These are phyloP conservation scores for Staphylotrichum tortipilum DNA, from an alignment of 495 filamentous ascomycete genomes.

Conservation along the genomic window DNA sequence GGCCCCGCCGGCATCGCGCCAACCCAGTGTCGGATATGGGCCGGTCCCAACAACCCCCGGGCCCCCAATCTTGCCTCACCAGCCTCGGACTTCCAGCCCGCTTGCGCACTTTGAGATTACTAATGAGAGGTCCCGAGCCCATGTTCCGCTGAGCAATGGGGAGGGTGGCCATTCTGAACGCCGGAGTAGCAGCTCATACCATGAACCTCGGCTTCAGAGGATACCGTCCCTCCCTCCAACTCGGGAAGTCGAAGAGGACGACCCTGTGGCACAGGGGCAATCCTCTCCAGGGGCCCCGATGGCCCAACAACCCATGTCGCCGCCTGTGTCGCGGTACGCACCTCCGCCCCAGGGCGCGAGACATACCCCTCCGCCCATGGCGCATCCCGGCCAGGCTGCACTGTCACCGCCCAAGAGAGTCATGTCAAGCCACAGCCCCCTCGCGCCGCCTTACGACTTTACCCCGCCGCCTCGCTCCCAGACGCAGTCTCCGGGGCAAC, in stretches of 20 bases:
- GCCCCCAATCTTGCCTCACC: conserved; percentile 55
- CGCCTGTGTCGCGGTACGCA: conserved; percentile 25
- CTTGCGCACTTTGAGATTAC: conserved; percentile 57
- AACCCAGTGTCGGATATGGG: conserved; percentile 33
- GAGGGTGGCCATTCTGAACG: conserved; percentile 30
- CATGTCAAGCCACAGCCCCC: conserved; percentile 37
- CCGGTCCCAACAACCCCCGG: conserved; percentile 26
- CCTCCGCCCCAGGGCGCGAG: conserved; percentile 19
- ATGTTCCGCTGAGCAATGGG: conserved; percentile 19
- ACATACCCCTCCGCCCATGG: conserved; percentile 39
- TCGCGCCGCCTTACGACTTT: conserved; percentile 31
- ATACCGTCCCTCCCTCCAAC: conserved; percentile 44
- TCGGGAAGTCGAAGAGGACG: conserved; percentile 45
- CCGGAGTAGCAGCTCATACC: conserved; percentile 39
- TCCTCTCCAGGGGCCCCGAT: conserved; percentile 9
- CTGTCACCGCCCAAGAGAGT: conserved; percentile 49
- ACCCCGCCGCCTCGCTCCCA: conserved; percentile 64
- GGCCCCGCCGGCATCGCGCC: conserved; percentile 34
- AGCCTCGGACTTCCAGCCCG: conserved; percentile 78
- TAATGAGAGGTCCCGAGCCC: conserved; percentile 32
- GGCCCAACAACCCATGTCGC: conserved; percentile 15
- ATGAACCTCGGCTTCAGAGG: conserved; percentile 38
- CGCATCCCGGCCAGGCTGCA: conserved; percentile 21
- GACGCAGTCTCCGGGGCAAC: conserved; percentile 71
- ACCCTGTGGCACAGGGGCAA: conserved; percentile 21